phyloP scores from a whole-genome alignment of 2,329 filamentous ascomycete genomes.

The Huntiella abstrusa region DNA sequence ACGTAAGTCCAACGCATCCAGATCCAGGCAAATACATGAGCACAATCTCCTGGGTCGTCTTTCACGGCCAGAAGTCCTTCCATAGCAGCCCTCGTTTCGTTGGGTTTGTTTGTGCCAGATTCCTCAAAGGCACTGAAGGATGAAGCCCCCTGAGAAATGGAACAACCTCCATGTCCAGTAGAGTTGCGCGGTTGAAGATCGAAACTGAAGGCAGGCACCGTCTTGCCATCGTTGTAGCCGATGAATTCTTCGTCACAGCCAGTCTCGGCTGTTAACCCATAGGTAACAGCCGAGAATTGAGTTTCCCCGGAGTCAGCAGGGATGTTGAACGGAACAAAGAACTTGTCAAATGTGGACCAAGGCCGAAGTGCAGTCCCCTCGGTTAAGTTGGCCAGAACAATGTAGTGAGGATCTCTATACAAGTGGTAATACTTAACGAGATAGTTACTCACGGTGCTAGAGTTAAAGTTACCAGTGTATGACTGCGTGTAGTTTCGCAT shows the following conservation, averaged over 20 bases:
- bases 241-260: not conserved
- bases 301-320: not conserved
- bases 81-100: not conserved
- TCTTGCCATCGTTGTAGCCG: not conserved
- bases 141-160: not conserved
- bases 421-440: slow-evolving; percentile 12
- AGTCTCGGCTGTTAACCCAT: not conserved
- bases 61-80: not conserved
- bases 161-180: too few species aligned
- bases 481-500: too few species aligned
- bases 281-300: not conserved
- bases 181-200: not conserved
- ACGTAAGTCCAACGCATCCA: not conserved
- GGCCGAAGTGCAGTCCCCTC: slow-evolving; percentile 25
- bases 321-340: slow-evolving; percentile 27
- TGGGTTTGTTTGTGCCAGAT: too few species aligned
- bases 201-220: not conserved
- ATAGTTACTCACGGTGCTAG: not conserved
- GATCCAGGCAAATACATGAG: not conserved
- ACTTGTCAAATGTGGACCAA: slow-evolving; percentile 27
- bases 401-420: slow-evolving; percentile 3
- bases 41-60: not conserved
- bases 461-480: too few species aligned
- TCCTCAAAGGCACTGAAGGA: not conserved
- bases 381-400: slow-evolving; percentile 23